Conservation (phyloP, 2,329 filamentous ascomycete genomes). For the Penicillium sp. region DNA sequence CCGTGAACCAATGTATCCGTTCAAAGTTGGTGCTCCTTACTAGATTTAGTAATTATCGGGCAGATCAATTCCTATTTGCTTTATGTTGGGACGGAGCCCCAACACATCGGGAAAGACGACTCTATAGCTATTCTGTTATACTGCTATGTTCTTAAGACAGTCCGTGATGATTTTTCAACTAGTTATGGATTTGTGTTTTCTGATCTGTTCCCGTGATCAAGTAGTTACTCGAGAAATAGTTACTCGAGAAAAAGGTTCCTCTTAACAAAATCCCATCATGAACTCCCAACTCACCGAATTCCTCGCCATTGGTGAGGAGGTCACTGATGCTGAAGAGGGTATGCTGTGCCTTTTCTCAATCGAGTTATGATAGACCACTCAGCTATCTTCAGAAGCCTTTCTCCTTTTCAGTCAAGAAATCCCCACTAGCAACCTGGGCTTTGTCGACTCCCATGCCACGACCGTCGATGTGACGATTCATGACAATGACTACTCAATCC, state of each 20-base stretch:
- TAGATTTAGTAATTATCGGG: conserved; percentile 6
- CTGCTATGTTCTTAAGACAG: neutral
- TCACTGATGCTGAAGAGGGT: conserved; percentile 60
- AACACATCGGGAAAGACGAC: conserved; percentile 19
- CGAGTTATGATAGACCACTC: neutral
- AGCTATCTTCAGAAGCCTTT: conserved; percentile 66
- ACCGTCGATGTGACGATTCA: conserved; percentile 64
- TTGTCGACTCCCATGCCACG: conserved; percentile 67
- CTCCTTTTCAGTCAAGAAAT: conserved; percentile 74
- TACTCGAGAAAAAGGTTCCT: neutral
- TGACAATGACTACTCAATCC: conserved; percentile 66
- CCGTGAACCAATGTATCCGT: too few species aligned
- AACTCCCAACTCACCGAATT: conserved; percentile 30
- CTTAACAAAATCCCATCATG: neutral
- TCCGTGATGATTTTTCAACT: too few species aligned
- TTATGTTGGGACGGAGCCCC: conserved; percentile 26
- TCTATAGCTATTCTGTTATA: neutral
- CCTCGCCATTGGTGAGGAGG: conserved; percentile 44
- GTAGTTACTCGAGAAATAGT: neutral
- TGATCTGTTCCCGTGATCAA: conserved; percentile 15
- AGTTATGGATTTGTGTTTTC: neutral
- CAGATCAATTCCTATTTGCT: conserved; percentile 18
- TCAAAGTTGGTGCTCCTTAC: neutral
- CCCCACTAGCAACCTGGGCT: conserved; percentile 74
- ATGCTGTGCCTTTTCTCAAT: conserved; percentile 13